A percentile compares a stretch with the other conserved stretches of the same genome.
Evolutionary conservation across 2,329 filamentous ascomycete genomes (phyloP).

Genomic region (Trichoderma atrobrunneum): DNA sequence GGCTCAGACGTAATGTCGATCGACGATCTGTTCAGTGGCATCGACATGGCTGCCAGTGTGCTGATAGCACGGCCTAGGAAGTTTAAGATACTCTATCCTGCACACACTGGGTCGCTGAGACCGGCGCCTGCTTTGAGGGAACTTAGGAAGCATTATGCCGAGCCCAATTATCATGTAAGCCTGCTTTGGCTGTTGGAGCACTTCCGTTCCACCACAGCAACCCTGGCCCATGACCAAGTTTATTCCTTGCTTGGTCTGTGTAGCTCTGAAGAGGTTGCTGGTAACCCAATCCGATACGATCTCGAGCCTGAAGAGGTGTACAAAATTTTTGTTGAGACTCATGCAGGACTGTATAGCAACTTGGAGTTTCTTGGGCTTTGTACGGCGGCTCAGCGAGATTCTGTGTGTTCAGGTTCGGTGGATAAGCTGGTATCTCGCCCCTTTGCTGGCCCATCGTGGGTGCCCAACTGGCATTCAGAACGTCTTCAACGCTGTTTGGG

Average conservation of each 20-base stretch:
- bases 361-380: neutral
- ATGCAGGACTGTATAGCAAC: neutral
- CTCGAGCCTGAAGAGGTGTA: neutral
- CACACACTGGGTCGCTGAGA: neutral
- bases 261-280: neutral
- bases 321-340: neutral
- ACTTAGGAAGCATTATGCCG: neutral
- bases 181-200: neutral
- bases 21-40: neutral
- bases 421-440: neutral
- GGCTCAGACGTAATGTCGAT: neutral
- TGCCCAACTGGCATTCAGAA: neutral
- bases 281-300: neutral
- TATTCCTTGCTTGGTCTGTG: neutral
- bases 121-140: neutral
- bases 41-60: neutral
- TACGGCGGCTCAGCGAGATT: neutral
- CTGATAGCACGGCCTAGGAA: neutral
- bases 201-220: neutral
- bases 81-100: neutral
- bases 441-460: neutral
- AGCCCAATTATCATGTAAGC: neutral
- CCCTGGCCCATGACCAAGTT: neutral
- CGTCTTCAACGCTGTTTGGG: neutral
- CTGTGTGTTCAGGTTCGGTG: neutral